Evolutionary conservation across 805 yeast species (phyloP), one percentile per base, ranked within the genome.

Genomic region (Schizosaccharomyces cryophilus): DNA sequence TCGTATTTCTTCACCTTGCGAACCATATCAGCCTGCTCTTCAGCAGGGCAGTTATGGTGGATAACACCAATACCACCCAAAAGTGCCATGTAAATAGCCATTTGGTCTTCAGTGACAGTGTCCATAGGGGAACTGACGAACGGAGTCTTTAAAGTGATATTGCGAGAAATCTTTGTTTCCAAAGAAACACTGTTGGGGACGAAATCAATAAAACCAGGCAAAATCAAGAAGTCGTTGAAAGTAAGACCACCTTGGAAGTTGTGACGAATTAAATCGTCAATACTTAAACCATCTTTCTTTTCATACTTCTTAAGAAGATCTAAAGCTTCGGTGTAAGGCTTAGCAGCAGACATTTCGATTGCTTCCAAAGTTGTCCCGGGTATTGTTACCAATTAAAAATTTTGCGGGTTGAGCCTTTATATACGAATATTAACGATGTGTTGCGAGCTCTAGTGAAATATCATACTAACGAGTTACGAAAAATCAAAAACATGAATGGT

Each of bases 111-210:
- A 62, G 98, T 93, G 66, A 93, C 98, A 60, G 98, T 93, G 76
- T 93, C 98, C 98, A 93, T 93, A 67, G 98, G 98, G 69, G 97
- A 87, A 24, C 97, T 90, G 63, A 93, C 90, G 67, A 93, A 87
- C 62, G 98, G 98, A 58, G 95, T 77, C 77, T 85, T 88, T 74
- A 93, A 78, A 62, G 93, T 74, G 77, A 93, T 93, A 70, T 84
- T 85, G 77, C 85, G 89, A 70, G 98, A 90, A 73, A 93, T 78
- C 73, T 80, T 85, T 65, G 95, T 79, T 67, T 89, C 95, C 71
- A 90, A 78, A 60, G 76, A 74, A 64, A 93, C 96, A 26, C 67
- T 75, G 61, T 83, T 77, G 38, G 96, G 80, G 64, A 96, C 86
- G 77, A 89, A 89, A 68, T 81, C 78, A 64, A 42, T 11, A 35